Evolutionary conservation across 257 asterid species (phyloP).

Genomic region (Osmanthus fragrans): DNA sequence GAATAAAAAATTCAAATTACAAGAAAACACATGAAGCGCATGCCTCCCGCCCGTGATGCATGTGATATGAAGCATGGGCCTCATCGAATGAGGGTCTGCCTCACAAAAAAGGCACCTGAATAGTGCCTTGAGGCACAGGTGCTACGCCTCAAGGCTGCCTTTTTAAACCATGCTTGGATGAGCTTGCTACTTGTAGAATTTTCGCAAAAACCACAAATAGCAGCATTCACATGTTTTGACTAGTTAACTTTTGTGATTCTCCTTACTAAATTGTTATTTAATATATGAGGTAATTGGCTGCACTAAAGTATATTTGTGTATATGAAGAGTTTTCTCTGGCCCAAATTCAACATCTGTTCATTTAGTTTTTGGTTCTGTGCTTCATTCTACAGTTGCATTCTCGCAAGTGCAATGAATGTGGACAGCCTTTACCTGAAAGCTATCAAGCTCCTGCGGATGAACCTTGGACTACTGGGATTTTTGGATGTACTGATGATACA

Average conservation of each 20-base stretch:
- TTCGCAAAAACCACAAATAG: background rate
- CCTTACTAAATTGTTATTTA: background rate
- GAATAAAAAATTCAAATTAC: no score
- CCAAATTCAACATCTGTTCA: background rate
- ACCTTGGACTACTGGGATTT: constrained; percentile 94
- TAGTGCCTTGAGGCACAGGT: no score
- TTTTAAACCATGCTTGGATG: background rate
- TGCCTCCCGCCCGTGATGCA: no score
- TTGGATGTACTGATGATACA: constrained; percentile 74
- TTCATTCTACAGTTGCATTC: constrained; percentile 61
- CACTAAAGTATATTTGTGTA: background rate
- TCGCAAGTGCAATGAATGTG: constrained; percentile 91
- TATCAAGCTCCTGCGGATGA: constrained; percentile 91
- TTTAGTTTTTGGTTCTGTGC: constrained; percentile 19
- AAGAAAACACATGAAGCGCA: no score
- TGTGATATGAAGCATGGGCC: no score
- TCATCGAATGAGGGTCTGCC: no score
- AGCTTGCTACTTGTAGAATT: background rate
- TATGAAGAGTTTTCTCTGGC: background rate
- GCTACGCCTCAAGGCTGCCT: no score
- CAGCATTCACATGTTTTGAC: background rate
- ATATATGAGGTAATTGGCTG: background rate
- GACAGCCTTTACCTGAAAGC: constrained; percentile 97
- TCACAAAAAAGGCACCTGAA: no score
- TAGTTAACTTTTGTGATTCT: background rate